Evolutionary conservation across 768 basidiomycete genomes (phyloP), one percentile per base, ranked within the genome.

Genomic region (Phlebiopsis gigantea): DNA sequence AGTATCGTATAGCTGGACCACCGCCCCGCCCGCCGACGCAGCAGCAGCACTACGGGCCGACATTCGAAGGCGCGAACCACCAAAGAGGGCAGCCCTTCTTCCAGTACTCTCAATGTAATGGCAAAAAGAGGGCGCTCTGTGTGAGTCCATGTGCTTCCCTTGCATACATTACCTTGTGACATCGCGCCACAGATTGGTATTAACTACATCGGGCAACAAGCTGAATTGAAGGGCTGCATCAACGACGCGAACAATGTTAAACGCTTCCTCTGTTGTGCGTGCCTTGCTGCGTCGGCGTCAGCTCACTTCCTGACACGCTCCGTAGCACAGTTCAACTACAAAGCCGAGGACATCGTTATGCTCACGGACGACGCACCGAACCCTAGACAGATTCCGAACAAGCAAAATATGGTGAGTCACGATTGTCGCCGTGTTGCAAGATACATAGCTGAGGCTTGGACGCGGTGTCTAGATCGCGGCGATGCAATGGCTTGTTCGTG

Each of bases 401-500:
- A 71, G 56, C 72, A 68, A 22, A 85, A 85, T 65, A 83, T 85
- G 22, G 74, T 77, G 39, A 41, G 71, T 51, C 4, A 4, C 19
- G 30, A 2, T 28, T 3, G 1, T 42, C n/a, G 28, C 5, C 2
- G 8, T 19, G 47, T 39, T 9, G 17, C 12, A 39, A 34, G 2
- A 17, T 12, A 39, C 34, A 9, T 39, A 39, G 34, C 34, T 39
- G 12, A 39, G 1, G 10, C 43, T 54, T 53, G 24, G 14, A 19
- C 19, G 28, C 53, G 2, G 12, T 46, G 39, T 22, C 3, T 55
- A 77, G 73, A 62, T 82, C 29, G 63, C 65, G 17, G 84, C 79
- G 2, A 82, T 82, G 80, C 71, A 77, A 22, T 85, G 83, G 83
- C 72, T 85, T 22, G 79, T 83, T 5, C 63, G 65, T 5, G 79